Evolutionary conservation across 768 basidiomycete genomes (phyloP).

Genomic region (Cubamyces lactineus): DNA sequence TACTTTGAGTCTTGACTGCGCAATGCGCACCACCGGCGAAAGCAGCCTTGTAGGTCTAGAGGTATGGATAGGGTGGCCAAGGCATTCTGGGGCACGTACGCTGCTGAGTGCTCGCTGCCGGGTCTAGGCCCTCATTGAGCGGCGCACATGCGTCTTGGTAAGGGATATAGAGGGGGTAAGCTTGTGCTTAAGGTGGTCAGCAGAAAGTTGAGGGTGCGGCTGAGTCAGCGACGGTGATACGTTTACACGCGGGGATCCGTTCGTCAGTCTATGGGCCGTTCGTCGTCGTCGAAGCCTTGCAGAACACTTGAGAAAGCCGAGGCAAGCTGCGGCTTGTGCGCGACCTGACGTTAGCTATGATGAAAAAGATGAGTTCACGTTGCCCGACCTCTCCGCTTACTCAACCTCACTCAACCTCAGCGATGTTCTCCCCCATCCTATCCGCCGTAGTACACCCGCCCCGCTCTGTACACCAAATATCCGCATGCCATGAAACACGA

Average conservation of each 20-base stretch:
- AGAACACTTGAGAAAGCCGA: conserved; percentile 1
- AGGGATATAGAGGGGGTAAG: background rate
- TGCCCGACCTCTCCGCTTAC: conserved; percentile 1
- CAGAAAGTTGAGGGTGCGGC: background rate
- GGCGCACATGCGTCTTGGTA: background rate
- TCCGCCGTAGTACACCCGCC: background rate
- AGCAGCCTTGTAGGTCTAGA: too few relatives aligned
- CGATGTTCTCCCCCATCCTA: background rate
- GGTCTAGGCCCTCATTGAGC: background rate
- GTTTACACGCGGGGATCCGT: background rate
- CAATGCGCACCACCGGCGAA: too few relatives aligned
- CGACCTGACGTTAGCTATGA: conserved; percentile 7
- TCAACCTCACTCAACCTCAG: too few relatives aligned
- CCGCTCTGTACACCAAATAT: background rate
- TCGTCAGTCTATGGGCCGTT: background rate
- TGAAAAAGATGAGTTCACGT: conserved; percentile 1
- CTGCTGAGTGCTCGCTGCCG: background rate
- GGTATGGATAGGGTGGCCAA: background rate
- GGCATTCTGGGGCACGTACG: background rate
- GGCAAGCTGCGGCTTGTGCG: background rate
- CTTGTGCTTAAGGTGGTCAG: background rate
- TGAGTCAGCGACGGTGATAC: conserved; percentile 5
- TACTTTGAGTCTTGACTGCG: too few relatives aligned
- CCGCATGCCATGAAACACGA: background rate
- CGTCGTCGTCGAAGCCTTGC: background rate